Base-by-base conservation (phyloP, 441 rosid species). In the Flueggea neowawraea region DNA sequence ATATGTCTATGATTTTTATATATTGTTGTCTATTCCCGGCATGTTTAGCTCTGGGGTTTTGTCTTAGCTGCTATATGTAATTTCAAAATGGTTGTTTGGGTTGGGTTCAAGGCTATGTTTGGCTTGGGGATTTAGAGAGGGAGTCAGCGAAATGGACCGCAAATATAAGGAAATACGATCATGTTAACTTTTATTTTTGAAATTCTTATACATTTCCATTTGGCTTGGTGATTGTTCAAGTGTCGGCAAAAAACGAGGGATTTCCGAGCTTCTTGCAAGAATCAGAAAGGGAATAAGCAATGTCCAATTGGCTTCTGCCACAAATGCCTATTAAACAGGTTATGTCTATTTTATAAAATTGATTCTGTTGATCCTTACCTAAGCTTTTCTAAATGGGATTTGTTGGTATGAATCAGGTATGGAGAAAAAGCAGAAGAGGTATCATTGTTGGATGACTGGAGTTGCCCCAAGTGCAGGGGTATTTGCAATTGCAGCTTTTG, bases 401-500 rank as follows among this genome's bases (percentile, higher is more conserved):
- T 52, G 28, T 49, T 76, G 61, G 15, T 64, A 6, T 70, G 62
- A 22, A 55, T 14, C 73, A 90, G 97, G 62, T 90, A 93, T 57
- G 97, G 93, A 58, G 96, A 93, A 78, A 75, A 76, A 12, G 96
- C 87, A 10, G 94, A 84, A 60, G 88, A 82, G 39, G 92, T 82
- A 45, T 68, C 77, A 1, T 43, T 52, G 47, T 49, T 77, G 55
- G 73, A 52, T 66, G 79, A 77, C 49, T 93, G 98, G 98, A 66
- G 60, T 10, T 93, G 98, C 61, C 97, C 97, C n/a, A 85, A 82
- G 77, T 93, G 98, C 68, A 81, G 84, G 55, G 95, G 78, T 61
- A 84, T 78, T 59, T 93, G 96, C 81, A 88, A 90, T 58, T 90
- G 97, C 72, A 93, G 96, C 76, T 57, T 73, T 11, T 93, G 98